Percentiles rank a stretch among this genome's conserved stretches.
phyloP scores from a whole-genome alignment of 176 grass and related monocot genomes.

The Oryza australiensis region DNA sequence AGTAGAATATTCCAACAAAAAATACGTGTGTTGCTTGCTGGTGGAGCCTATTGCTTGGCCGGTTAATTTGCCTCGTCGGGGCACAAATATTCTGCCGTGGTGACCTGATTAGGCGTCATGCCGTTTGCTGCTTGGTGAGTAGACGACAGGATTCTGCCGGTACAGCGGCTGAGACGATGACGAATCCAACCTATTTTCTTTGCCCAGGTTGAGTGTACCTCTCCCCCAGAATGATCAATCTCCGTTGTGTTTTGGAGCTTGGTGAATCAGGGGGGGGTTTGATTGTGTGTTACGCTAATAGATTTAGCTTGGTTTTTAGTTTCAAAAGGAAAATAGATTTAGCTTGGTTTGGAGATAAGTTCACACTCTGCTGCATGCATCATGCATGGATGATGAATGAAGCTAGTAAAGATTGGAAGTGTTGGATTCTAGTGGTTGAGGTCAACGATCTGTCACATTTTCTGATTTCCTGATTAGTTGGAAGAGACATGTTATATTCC shows the following conservation, averaged over 20 bases:
- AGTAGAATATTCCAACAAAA: not conserved
- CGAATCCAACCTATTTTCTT: not conserved
- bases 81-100: not conserved
- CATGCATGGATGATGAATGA: not conserved
- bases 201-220: not conserved
- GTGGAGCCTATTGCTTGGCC: not conserved
- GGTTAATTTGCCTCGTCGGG: not conserved
- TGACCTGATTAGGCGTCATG: not conserved
- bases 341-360: not conserved
- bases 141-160: not conserved
- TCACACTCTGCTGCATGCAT: not conserved
- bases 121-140: not conserved
- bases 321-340: not conserved
- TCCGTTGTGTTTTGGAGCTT: not conserved
- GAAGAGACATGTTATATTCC: not conserved
- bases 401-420: not conserved
- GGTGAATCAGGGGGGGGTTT: not conserved
- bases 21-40: not conserved
- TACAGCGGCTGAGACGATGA: not conserved
- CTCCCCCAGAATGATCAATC: not conserved
- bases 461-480: not conserved
- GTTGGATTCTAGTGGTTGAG: not conserved
- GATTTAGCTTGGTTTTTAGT: not conserved
- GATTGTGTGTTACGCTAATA: not conserved
- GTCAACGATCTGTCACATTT: not conserved